Evolutionary conservation across 768 basidiomycete species (phyloP).

Genomic region (Russula earlei): DNA sequence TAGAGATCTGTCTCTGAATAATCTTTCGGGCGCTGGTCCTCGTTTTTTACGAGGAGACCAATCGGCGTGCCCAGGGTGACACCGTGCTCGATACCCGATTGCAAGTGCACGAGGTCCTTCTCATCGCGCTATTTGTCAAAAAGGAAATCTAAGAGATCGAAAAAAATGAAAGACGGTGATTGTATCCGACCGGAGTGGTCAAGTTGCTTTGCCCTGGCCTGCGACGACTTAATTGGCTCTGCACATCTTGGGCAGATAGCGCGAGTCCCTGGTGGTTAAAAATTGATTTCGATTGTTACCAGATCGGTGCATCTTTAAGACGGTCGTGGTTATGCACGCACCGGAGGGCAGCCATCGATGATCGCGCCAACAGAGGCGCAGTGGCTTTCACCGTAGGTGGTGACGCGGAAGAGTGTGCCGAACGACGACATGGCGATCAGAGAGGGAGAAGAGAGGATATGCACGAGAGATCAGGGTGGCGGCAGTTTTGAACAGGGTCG

Average conservation of each 20-base stretch:
- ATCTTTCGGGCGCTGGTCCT: conserved; percentile 97
- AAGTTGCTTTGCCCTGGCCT: conserved; percentile 94
- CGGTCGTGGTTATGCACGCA: conserved; percentile 37
- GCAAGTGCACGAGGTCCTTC: conserved; percentile 87
- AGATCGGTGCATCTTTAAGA: not conserved
- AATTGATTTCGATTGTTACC: not conserved
- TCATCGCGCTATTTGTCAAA: conserved; percentile 64
- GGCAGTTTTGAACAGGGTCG: not conserved
- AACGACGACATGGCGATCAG: conserved; percentile 76
- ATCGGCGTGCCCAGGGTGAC: conserved; percentile 97
- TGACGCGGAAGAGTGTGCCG: conserved; percentile 85
- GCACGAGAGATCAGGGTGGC: too few relatives aligned
- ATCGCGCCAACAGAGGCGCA: conserved; percentile 96
- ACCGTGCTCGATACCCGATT: conserved; percentile 89
- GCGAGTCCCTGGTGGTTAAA: conserved; percentile 63
- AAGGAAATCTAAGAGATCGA: not conserved
- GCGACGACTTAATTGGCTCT: conserved; percentile 81
- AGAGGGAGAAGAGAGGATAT: not conserved
- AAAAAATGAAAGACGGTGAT: conserved; percentile 12
- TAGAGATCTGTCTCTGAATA: conserved; percentile 98
- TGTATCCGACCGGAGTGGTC: conserved; percentile 74
- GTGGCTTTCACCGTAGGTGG: conserved; percentile 97
- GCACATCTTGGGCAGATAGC: conserved; percentile 75
- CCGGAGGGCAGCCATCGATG: conserved; percentile 95
- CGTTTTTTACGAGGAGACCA: conserved; percentile 91